These are phyloP conservation scores for Garcia nutans DNA, from an alignment of 345 rosid species.

Conservation along the genomic window DNA sequence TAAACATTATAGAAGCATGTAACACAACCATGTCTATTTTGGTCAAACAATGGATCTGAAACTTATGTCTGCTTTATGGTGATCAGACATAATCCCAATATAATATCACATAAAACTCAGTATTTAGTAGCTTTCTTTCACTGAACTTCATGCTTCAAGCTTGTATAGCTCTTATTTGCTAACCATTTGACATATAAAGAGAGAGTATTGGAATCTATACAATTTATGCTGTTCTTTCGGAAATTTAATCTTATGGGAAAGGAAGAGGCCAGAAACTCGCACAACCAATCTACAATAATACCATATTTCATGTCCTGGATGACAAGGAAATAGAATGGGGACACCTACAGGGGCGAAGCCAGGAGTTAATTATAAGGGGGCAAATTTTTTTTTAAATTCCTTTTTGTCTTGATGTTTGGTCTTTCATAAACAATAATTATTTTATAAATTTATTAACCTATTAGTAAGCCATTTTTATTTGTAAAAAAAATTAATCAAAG, in stretches of 20 bases:
- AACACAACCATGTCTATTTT: neutral
- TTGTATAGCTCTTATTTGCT: too few species aligned
- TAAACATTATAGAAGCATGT: neutral
- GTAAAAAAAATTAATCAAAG: too few species aligned
- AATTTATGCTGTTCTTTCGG: neutral
- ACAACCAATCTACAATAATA: neutral
- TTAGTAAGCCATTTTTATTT: too few species aligned
- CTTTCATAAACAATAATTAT: too few species aligned
- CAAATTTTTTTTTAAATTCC: too few species aligned
- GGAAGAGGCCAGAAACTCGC: neutral
- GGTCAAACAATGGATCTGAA: neutral
- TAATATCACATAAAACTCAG: neutral
- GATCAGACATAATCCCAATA: neutral
- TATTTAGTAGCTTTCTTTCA: slow-evolving; percentile 2
- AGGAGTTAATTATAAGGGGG: too few species aligned
- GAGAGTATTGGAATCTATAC: neutral
- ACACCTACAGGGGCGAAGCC: too few species aligned
- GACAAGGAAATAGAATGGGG: neutral
- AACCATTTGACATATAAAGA: neutral
- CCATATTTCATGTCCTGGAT: neutral
- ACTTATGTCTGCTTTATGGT: neutral
- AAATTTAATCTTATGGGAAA: neutral
- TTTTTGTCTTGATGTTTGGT: too few species aligned
- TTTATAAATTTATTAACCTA: too few species aligned
- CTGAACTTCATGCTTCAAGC: neutral